Conservation (phyloP, 2,329 filamentous ascomycete genomes). For the Nothopassalora personata region DNA sequence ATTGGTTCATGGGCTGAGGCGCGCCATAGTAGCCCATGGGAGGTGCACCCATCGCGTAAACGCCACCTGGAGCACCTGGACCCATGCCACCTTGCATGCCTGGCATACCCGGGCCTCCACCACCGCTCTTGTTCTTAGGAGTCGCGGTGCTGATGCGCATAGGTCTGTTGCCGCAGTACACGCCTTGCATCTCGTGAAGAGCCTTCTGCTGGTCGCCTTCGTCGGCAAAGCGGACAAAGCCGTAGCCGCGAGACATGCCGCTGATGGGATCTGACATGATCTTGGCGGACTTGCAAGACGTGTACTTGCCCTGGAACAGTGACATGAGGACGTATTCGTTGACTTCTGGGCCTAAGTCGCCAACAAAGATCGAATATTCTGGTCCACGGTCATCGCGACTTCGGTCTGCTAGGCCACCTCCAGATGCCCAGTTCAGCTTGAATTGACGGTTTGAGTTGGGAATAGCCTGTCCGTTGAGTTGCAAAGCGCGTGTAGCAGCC, state of each 20-base stretch:
- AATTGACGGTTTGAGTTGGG: constrained; percentile 92
- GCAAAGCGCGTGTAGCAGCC: constrained; percentile 85
- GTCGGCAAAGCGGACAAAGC: constrained; percentile 94
- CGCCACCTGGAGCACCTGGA: constrained; percentile 48
- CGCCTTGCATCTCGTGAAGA: constrained; percentile 95
- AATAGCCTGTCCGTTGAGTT: constrained; percentile 80
- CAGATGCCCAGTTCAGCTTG: constrained; percentile 99
- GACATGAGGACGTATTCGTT: constrained; percentile 98
- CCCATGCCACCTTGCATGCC: constrained; percentile 49
- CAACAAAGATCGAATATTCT: constrained; percentile 95
- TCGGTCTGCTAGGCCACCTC: constrained; percentile 89
- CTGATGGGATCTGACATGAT: constrained; percentile 99
- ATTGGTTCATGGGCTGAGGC: constrained; percentile 93
- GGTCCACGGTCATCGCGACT: constrained; percentile 92
- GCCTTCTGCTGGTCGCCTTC: constrained; percentile 95
- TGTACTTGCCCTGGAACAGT: constrained; percentile 93
- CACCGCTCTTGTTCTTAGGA: constrained; percentile 76
- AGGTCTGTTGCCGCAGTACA: constrained; percentile 96
- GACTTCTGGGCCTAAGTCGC: constrained; percentile 94
- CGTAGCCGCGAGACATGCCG: constrained; percentile 94
- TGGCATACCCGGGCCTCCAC: constrained; percentile 44
- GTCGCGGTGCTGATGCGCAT: constrained; percentile 99
- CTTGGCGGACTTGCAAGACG: constrained; percentile 97
- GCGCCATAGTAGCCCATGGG: constrained; percentile 63
- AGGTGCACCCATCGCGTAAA: constrained; percentile 66